A percentile compares a stretch with the other conserved stretches of the same genome.
These are phyloP conservation scores for Claviceps sp. DNA, from an alignment of 2,329 filamentous ascomycete genomes.

Conservation along the genomic window DNA sequence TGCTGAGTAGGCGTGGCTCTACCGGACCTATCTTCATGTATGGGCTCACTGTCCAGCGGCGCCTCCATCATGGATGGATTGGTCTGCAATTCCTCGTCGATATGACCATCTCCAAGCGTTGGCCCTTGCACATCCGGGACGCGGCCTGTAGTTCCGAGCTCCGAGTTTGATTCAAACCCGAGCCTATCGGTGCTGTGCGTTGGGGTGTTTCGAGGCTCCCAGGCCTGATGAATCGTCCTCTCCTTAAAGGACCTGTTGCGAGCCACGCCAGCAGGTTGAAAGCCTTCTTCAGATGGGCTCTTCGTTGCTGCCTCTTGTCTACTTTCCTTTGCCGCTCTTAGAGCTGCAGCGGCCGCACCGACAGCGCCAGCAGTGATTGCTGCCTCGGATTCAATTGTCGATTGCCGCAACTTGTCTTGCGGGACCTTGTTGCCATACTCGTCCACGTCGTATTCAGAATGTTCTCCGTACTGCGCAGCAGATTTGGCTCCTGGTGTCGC, in stretches of 20 bases:
- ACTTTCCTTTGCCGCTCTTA: conserved; percentile 35
- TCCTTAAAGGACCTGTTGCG: conserved; percentile 55
- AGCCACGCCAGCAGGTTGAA: conserved; percentile 36
- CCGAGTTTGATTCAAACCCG: conserved; percentile 37
- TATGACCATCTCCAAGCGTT: conserved; percentile 64
- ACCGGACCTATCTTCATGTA: conserved; percentile 38
- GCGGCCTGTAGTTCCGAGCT: conserved; percentile 51
- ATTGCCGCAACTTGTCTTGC: conserved; percentile 29
- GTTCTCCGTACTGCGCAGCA: conserved; percentile 30
- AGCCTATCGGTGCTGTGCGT: conserved; percentile 45
- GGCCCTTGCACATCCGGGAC: conserved; percentile 56
- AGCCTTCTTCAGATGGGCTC: conserved; percentile 23
- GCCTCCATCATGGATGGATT: conserved; percentile 77
- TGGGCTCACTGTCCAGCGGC: conserved; percentile 42
- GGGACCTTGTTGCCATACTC: conserved; percentile 44
- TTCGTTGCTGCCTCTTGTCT: conserved; percentile 24
- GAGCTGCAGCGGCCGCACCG: conserved; percentile 36
- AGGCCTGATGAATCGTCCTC: conserved; percentile 39
- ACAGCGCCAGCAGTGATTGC: conserved; percentile 45
- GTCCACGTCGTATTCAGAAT: conserved; percentile 43
- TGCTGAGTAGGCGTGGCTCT: conserved; percentile 35
- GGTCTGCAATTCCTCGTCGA: conserved; percentile 57
- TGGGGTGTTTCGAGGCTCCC: conserved; percentile 40
- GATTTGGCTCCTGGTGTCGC: conserved; percentile 26
- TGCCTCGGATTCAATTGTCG: conserved; percentile 42